phyloP scores from a whole-genome alignment of 768 basidiomycete genomes.

The Dendrothele bispora region DNA sequence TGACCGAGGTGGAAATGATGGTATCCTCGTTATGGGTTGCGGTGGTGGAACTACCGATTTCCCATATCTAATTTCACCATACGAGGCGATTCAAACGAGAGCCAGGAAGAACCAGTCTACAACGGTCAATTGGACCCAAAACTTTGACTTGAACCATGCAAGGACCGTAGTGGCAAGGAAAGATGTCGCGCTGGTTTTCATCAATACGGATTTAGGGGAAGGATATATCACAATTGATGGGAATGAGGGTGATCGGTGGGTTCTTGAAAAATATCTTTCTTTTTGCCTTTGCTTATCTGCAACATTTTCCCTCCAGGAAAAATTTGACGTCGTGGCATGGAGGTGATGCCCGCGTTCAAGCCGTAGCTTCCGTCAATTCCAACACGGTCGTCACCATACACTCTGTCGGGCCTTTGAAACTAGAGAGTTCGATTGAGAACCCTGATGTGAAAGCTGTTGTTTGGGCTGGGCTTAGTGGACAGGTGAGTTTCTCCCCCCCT shows the following conservation, averaged over 20 bases:
- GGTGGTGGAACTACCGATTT: constrained; percentile 50
- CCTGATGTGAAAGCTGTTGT: constrained; percentile 38
- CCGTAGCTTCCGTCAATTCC: constrained; percentile 53
- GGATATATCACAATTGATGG: constrained; percentile 45
- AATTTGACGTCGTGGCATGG: constrained; percentile 50
- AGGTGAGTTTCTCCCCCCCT: not conserved
- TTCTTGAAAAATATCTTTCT: too few species aligned
- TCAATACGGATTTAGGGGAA: constrained; percentile 48
- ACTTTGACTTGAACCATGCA: constrained; percentile 49
- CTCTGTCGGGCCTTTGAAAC: constrained; percentile 58
- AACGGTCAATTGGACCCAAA: constrained; percentile 47
- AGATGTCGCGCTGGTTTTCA: constrained; percentile 53
- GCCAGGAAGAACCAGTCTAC: constrained; percentile 38
- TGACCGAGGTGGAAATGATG: constrained; percentile 56
- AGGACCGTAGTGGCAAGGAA: constrained; percentile 42
- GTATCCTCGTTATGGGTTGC: constrained; percentile 65
- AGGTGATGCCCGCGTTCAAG: constrained; percentile 47
- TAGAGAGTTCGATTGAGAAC: constrained; percentile 59
- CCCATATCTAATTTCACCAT: constrained; percentile 48
- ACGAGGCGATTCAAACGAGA: constrained; percentile 44
- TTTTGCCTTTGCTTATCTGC: too few species aligned
- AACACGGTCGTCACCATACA: constrained; percentile 70
- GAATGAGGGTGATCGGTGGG: constrained; percentile 58
- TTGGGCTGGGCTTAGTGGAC: not conserved
- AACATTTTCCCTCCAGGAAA: too few species aligned